Conservation (phyloP, 1,139 yeast species). For the Hyphopichia buzzinii region DNA sequence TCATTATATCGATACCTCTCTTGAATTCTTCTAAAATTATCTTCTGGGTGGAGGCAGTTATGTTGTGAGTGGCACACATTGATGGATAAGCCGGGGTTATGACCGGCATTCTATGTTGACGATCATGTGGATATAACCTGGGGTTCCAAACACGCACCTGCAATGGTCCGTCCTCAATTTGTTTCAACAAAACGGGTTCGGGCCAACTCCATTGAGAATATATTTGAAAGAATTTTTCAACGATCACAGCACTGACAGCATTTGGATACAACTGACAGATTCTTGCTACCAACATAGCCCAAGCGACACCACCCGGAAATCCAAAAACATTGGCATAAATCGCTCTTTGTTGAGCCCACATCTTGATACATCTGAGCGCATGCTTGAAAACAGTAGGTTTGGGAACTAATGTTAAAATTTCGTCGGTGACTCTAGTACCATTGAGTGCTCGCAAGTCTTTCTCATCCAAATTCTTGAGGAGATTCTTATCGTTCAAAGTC, state of each 20-base stretch:
- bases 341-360: slow-evolving; percentile 97
- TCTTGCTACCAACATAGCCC: slow-evolving; percentile 99
- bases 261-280: slow-evolving; percentile 96
- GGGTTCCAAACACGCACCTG: slow-evolving; percentile 99
- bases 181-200: slow-evolving; percentile 89
- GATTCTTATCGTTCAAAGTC: slow-evolving; percentile 78
- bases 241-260: slow-evolving; percentile 89
- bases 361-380: slow-evolving; percentile 85
- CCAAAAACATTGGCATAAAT: slow-evolving; percentile 93
- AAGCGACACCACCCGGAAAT: slow-evolving; percentile 99
- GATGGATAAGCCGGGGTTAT: slow-evolving; percentile 99
- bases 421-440: slow-evolving; percentile 98
- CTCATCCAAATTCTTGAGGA: slow-evolving; percentile 84
- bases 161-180: slow-evolving; percentile 94
- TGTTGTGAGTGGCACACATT: slow-evolving; percentile 98
- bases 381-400: slow-evolving; percentile 90
- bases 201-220: slow-evolving; percentile 97
- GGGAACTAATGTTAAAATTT: slow-evolving; percentile 83
- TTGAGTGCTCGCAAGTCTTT: slow-evolving; percentile 83
- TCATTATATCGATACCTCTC: slow-evolving; percentile 71
- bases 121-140: slow-evolving; percentile 78
- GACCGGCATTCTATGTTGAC: slow-evolving; percentile 96
- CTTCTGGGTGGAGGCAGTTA: slow-evolving; percentile 80
- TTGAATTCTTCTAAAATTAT: slow-evolving; percentile 72
- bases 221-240: slow-evolving; percentile 83